These are phyloP conservation scores for Penicillium sp. DNA, from an alignment of 2,329 filamentous ascomycete species.

Conservation along the genomic window DNA sequence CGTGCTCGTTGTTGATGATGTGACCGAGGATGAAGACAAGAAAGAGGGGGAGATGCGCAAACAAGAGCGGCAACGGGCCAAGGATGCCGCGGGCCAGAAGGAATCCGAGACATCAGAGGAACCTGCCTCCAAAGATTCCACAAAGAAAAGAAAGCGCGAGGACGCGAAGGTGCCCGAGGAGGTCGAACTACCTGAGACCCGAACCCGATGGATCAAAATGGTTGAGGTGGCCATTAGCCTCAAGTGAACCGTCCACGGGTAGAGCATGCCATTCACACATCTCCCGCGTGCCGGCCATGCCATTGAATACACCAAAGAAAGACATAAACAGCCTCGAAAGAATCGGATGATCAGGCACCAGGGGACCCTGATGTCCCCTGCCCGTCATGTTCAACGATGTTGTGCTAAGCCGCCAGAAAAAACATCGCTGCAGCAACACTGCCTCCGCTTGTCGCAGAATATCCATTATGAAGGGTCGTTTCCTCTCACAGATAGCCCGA, in stretches of 20 bases:
- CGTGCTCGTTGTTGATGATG: constrained; percentile 60
- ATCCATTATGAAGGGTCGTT: not conserved
- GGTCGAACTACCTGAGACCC: constrained; percentile 43
- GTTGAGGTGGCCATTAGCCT: constrained; percentile 46
- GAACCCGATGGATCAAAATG: constrained; percentile 48
- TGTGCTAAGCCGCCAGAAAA: not conserved
- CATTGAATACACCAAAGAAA: not conserved
- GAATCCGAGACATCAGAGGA: constrained; percentile 1
- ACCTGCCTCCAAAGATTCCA: constrained; percentile 16
- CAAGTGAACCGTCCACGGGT: constrained; percentile 30
- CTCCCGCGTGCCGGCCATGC: not conserved
- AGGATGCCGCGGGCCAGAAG: constrained; percentile 12
- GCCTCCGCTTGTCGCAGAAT: not conserved
- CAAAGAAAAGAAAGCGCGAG: constrained; percentile 33
- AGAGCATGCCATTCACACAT: not conserved
- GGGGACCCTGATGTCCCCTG: not conserved
- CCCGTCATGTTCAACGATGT: not conserved
- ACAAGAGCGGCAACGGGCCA: constrained; percentile 16
- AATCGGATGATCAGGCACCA: not conserved
- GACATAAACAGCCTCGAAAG: not conserved
- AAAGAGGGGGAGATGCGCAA: constrained; percentile 28
- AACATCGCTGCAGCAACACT: not conserved
- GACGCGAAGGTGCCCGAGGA: constrained; percentile 21
- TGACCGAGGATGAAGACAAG: constrained; percentile 44
- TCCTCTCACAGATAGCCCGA: not conserved